Base-by-base conservation (phyloP, 805 yeast species). In the Candida alai region DNA sequence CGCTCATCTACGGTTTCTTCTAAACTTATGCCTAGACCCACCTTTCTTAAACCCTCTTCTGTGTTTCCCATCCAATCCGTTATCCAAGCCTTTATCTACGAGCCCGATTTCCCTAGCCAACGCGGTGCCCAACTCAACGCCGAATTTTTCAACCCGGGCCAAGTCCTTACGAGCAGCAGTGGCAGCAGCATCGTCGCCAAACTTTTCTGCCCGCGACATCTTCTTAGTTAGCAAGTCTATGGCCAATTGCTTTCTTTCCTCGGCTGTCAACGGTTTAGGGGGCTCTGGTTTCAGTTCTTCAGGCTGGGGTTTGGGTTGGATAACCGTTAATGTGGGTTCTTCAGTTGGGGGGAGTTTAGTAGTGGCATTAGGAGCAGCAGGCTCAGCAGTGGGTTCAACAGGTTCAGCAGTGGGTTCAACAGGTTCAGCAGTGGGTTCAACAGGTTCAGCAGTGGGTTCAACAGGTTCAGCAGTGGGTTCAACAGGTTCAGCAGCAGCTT, bases 141-240 rank as follows among this genome's bases (percentile, higher is more conserved):
- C 97, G 53, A 87, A 89, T 64, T 85, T 87, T 54, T 81, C 80
- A 43, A 88, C 76, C 53, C 95, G 76, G 23, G 68, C 69, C 47
- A 87, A 63, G 41, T 76, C 80, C 41, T 74, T 77, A 50, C 76
- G 76, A 30, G 83, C 74, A 14, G 65, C 69, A 24, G 67, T 67
- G 17, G 74, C 72, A 14, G 61, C 62, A n/a, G 64, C 64, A 34
- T 80, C 87, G 41, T 70, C 73, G 15, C 90, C 93, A 48, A 88
- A 89, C 56, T 85, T 84, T 52, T 76, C 75, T 12, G 88, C 83
- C 49, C 97, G 74, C 32, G 65, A 66, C 36, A 87, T 70, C 52
- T 82, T 83, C 49, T 76, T 77, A 38, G 68, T 73, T 47, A 89
- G 65, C 32, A 80, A 72, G 15, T 76, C 84, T 35, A 85, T 60